phyloP scores from a whole-genome alignment of 2,329 filamentous ascomycete species.

The Xylaria sp. region DNA sequence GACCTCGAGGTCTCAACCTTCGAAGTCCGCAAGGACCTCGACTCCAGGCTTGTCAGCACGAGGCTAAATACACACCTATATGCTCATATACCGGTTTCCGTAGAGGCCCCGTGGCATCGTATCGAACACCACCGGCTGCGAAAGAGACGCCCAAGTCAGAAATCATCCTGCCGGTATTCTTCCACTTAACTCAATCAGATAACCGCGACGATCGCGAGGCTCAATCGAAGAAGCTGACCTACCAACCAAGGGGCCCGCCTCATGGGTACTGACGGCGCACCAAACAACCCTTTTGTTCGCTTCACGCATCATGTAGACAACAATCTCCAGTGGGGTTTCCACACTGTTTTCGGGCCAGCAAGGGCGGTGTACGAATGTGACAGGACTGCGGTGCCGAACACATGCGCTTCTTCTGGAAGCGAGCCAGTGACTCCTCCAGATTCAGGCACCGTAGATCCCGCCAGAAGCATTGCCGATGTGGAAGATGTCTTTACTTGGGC shows the following conservation, averaged over 20 bases:
- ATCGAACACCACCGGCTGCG: too few relatives aligned
- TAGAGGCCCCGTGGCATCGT: too few relatives aligned
- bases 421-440: constrained; percentile 2
- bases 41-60: too few relatives aligned
- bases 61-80: too few relatives aligned
- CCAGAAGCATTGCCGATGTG: constrained; percentile 1
- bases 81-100: too few relatives aligned
- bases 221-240: too few relatives aligned
- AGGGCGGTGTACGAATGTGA: constrained; percentile 1
- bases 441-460: background rate
- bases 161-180: too few relatives aligned
- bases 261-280: constrained; percentile 13
- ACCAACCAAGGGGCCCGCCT: background rate
- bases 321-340: constrained; percentile 39
- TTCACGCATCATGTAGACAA: constrained; percentile 46
- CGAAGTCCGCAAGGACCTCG: too few relatives aligned
- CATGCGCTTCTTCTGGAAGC: background rate
- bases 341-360: constrained; percentile 21
- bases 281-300: constrained; percentile 43
- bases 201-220: background rate
- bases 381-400: background rate
- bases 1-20: too few relatives aligned
- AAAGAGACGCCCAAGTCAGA: too few relatives aligned
- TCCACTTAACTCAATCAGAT: too few relatives aligned
- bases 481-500: constrained; percentile 41